Conservation (phyloP, 106 monocot genomes). For the Alisma plantagoaquatica region DNA sequence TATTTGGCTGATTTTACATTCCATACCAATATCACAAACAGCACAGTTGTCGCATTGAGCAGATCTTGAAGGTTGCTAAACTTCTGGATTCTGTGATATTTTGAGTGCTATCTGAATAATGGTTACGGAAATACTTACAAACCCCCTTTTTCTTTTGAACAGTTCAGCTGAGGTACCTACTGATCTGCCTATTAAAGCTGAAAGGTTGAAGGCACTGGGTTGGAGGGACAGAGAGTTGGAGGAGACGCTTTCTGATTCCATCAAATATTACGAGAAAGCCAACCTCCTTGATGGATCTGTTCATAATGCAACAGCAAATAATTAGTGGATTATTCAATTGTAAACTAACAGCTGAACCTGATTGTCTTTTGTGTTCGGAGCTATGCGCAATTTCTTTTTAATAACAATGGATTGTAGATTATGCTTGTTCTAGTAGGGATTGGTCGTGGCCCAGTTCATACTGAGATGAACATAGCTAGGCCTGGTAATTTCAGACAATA, state of each 20-base stretch:
- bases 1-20: not conserved
- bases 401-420: no score
- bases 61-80: not conserved
- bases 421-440: no score
- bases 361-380: no score
- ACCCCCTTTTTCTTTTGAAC: not conserved
- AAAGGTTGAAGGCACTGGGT: slow-evolving; percentile 28
- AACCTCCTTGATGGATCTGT: slow-evolving; percentile 13
- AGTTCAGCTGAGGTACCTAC: slow-evolving; percentile 12
- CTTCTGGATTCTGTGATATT: not conserved
- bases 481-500: no score
- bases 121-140: not conserved
- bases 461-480: no score
- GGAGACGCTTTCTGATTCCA: slow-evolving; percentile 18
- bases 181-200: not conserved
- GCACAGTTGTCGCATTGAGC: not conserved
- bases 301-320: no score
- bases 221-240: slow-evolving; percentile 26
- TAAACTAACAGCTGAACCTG: no score
- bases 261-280: slow-evolving; percentile 18
- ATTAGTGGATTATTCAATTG: no score
- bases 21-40: no score
- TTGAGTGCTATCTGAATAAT: not conserved
- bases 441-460: no score
- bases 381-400: no score